Percentiles rank a stretch among this genome's conserved stretches.
Evolutionary conservation across 768 basidiomycete genomes (phyloP).

Genomic region (Crassisporium funariophilum): DNA sequence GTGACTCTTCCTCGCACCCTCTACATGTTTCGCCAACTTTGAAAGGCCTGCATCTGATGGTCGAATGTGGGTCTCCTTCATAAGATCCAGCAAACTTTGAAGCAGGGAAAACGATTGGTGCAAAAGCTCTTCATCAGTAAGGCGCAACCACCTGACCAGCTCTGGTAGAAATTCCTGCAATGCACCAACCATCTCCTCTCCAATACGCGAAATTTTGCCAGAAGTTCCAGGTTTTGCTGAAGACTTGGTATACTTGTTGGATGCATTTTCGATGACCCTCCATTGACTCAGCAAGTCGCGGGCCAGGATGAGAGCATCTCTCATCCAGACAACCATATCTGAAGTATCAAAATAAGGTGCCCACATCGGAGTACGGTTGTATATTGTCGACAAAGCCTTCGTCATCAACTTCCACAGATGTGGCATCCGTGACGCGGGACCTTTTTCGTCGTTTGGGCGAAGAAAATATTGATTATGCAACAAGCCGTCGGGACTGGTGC

Average conservation of each 20-base stretch:
- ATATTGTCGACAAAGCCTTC: constrained; percentile 77
- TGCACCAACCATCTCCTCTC: constrained; percentile 74
- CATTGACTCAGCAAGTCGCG: constrained; percentile 83
- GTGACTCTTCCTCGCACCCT: constrained; percentile 56
- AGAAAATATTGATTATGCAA: constrained; percentile 60
- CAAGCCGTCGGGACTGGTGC: constrained; percentile 70
- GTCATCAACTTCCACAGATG: constrained; percentile 86
- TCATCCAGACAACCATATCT: constrained; percentile 96
- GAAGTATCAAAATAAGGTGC: constrained; percentile 75
- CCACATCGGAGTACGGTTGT: constrained; percentile 84
- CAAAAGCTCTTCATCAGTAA: constrained; percentile 90
- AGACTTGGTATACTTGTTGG: constrained; percentile 33
- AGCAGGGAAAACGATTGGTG: constrained; percentile 87
- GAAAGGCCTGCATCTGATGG: constrained; percentile 59
- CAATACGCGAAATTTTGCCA: constrained; percentile 56
- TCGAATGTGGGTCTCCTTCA: constrained; percentile 59
- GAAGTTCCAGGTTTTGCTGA: constrained; percentile 27
- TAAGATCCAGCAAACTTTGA: constrained; percentile 75
- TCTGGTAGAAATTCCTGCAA: constrained; percentile 81
- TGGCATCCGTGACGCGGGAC: constrained; percentile 57
- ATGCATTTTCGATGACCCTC: constrained; percentile 74
- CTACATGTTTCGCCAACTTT: constrained; percentile 68
- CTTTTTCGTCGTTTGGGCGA: constrained; percentile 40
- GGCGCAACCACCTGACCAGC: constrained; percentile 83
- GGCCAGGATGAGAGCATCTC: constrained; percentile 94